Evolutionary conservation across 2,329 filamentous ascomycete species (phyloP).

Genomic region (Fusarium heterosporum): DNA sequence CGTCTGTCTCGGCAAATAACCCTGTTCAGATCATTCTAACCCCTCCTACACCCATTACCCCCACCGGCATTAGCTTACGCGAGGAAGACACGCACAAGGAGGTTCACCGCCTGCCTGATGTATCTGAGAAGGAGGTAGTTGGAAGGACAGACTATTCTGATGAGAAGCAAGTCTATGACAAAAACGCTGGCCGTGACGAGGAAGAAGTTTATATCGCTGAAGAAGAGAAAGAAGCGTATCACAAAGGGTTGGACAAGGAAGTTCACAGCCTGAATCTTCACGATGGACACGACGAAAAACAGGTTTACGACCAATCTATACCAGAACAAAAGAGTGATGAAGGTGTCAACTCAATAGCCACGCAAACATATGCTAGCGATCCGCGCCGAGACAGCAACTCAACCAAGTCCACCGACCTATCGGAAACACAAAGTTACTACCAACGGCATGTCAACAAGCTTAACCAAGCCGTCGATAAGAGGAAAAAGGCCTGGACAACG

Average conservation of each 20-base stretch:
- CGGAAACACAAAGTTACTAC: not conserved
- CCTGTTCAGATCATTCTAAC: slow-evolving; percentile 36
- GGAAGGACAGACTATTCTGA: not conserved
- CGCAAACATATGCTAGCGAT: not conserved
- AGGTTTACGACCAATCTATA: slow-evolving; percentile 7
- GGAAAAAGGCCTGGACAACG: slow-evolving; percentile 29
- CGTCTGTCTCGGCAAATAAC: not conserved
- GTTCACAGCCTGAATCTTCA: slow-evolving; percentile 8
- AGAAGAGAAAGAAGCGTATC: slow-evolving; percentile 18
- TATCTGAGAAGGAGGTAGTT: slow-evolving; percentile 30
- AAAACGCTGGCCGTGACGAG: not conserved
- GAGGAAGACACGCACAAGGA: slow-evolving; percentile 30
- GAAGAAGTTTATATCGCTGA: slow-evolving; percentile 12
- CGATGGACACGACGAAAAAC: slow-evolving; percentile 14
- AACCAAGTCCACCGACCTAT: not conserved
- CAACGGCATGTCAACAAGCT: slow-evolving; percentile 18
- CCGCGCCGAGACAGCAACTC: not conserved
- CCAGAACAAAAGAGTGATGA: not conserved
- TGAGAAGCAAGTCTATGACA: slow-evolving; percentile 9
- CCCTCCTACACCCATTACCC: slow-evolving; percentile 30
- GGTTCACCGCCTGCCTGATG: slow-evolving; percentile 9
- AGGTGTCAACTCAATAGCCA: not conserved
- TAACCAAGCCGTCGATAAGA: slow-evolving; percentile 32
- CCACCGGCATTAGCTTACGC: not conserved
- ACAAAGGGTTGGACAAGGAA: not conserved